These are phyloP conservation scores for Tetracladium maxilliforme DNA, from an alignment of 2,329 filamentous ascomycete genomes.

Conservation along the genomic window DNA sequence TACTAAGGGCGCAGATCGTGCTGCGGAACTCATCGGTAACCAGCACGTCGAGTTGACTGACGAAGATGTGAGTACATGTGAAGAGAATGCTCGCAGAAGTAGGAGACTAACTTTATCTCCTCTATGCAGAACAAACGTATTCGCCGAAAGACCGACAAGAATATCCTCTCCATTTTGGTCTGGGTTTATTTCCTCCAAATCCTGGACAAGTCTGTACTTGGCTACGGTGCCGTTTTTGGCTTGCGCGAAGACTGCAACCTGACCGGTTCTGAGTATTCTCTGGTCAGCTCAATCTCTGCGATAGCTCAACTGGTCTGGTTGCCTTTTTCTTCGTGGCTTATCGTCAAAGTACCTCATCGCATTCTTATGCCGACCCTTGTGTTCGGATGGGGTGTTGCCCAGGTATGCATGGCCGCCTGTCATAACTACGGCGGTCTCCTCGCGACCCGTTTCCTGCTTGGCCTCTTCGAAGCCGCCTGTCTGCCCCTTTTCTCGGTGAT, in stretches of 20 bases:
- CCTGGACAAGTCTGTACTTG: slow-evolving; percentile 18
- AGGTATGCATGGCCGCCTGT: slow-evolving; percentile 28
- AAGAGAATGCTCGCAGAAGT: no score
- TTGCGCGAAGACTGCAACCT: slow-evolving; percentile 29
- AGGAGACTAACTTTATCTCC: no score
- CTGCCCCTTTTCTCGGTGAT: slow-evolving; percentile 43
- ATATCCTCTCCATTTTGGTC: slow-evolving; percentile 36
- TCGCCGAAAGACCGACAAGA: slow-evolving; percentile 43
- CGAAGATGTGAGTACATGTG: no score
- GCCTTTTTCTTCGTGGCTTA: slow-evolving; percentile 41
- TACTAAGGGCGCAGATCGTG: no score
- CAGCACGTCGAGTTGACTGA: no score
- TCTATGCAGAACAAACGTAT: slow-evolving; percentile 34
- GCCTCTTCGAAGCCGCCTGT: slow-evolving; percentile 54
- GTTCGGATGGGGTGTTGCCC: slow-evolving; percentile 31
- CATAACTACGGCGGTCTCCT: slow-evolving; percentile 63
- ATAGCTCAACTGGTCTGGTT: slow-evolving; percentile 48
- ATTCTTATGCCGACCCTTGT: slow-evolving; percentile 36
- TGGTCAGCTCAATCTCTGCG: slow-evolving; percentile 39
- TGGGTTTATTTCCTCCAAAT: slow-evolving; percentile 48
- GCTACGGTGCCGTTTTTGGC: slow-evolving; percentile 32
- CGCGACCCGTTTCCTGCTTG: slow-evolving; percentile 72
- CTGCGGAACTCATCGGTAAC: no score
- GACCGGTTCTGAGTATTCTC: slow-evolving; percentile 32
- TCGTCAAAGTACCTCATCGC: slow-evolving; percentile 44